Conservation (phyloP, 441 rosid species). For the Flueggea neowawraea region DNA sequence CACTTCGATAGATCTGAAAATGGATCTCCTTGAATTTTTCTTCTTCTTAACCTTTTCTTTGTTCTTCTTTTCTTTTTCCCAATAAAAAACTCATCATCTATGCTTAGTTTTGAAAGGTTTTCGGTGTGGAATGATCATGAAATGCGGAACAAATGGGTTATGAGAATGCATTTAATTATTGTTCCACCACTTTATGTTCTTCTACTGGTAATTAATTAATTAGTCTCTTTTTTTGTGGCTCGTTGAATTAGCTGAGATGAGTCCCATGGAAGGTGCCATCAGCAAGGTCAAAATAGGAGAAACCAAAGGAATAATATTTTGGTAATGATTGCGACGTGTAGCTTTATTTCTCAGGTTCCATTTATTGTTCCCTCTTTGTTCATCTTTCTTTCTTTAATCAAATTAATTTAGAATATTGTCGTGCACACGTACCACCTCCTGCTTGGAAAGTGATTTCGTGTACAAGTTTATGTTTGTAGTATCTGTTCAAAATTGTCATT, state of each 20-base stretch:
- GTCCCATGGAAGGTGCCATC: background rate
- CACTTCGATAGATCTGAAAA: slow-evolving; percentile 69
- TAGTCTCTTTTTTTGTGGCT: background rate
- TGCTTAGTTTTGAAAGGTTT: slow-evolving; percentile 19
- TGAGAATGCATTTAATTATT: background rate
- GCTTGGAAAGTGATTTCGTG: background rate
- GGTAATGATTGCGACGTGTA: slow-evolving; percentile 23
- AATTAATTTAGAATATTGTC: background rate
- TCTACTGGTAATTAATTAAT: background rate
- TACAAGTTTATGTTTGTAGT: too few species aligned
- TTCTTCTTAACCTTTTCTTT: slow-evolving; percentile 1
- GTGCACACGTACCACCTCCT: background rate
- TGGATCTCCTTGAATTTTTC: slow-evolving; percentile 28
- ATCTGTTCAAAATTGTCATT: too few species aligned
- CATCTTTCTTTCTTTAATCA: background rate
- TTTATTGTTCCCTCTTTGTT: background rate
- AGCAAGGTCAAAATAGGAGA: slow-evolving; percentile 20
- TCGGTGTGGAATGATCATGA: slow-evolving; percentile 26
- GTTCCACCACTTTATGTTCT: background rate
- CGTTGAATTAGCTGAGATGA: slow-evolving; percentile 6
- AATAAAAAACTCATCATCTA: slow-evolving; percentile 12
- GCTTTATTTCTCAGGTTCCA: background rate
- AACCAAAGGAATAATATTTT: slow-evolving; percentile 3
- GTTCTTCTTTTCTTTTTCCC: slow-evolving; percentile 12
- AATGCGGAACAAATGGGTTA: slow-evolving; percentile 23